Evolutionary conservation across 2,329 filamentous ascomycete genomes (phyloP).

Genomic region (Aspergillus aculeatus): DNA sequence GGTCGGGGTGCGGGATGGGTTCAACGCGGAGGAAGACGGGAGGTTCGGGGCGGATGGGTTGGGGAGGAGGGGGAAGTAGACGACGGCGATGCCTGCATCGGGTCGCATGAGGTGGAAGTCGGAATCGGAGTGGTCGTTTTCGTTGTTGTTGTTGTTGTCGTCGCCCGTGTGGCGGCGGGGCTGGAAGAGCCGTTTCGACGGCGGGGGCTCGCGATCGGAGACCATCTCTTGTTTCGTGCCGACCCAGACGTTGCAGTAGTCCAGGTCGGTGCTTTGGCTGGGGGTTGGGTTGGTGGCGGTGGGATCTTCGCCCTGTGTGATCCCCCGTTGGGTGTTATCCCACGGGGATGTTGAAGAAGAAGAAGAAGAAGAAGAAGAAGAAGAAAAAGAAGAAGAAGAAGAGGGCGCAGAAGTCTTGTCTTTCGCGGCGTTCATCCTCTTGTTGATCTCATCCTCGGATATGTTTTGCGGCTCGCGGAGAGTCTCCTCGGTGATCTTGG

Average conservation of each 20-base stretch:
- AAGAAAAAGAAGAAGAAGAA: background rate
- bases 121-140: slow-evolving; percentile 59
- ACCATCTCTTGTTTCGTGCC: slow-evolving; percentile 75
- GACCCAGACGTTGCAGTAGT: slow-evolving; percentile 94
- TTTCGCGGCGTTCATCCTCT: slow-evolving; percentile 62
- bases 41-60: slow-evolving; percentile 57
- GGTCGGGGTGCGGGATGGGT: slow-evolving; percentile 24
- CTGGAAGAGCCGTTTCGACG: slow-evolving; percentile 50
- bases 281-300: slow-evolving; percentile 41
- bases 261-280: slow-evolving; percentile 58
- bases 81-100: slow-evolving; percentile 79
- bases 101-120: slow-evolving; percentile 71
- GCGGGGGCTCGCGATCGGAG: slow-evolving; percentile 53
- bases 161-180: slow-evolving; percentile 48
- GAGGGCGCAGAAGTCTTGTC: slow-evolving; percentile 29
- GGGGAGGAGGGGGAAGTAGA: slow-evolving; percentile 85
- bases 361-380: no score
- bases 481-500: slow-evolving; percentile 61
- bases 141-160: slow-evolving; percentile 28
- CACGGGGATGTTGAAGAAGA: background rate
- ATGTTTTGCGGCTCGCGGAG: slow-evolving; percentile 67
- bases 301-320: slow-evolving; percentile 11
- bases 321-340: background rate
- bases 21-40: slow-evolving; percentile 22
- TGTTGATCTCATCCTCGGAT: slow-evolving; percentile 59